Percentiles rank a stretch among this genome's conserved stretches.
phyloP scores from a whole-genome alignment of 306 rosid species.

The Vigna reflexopilosa region DNA sequence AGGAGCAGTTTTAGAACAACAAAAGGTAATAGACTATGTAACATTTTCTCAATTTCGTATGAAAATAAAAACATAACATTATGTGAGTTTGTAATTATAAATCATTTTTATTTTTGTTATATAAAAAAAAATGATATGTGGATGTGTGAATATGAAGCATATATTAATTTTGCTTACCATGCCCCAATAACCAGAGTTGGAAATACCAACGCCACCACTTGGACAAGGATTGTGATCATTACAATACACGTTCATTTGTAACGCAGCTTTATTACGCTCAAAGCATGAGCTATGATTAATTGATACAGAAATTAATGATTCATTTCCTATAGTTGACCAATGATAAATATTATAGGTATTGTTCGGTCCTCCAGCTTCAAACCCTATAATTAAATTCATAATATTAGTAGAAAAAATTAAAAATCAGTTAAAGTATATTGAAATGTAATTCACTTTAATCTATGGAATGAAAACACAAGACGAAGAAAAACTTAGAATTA shows the following conservation, averaged over 20 bases:
- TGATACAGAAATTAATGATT: constrained; percentile 58
- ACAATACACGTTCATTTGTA: constrained; percentile 74
- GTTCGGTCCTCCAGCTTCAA: constrained; percentile 65
- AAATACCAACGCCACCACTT: constrained; percentile 71
- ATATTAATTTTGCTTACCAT: constrained; percentile 19
- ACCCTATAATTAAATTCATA: background rate
- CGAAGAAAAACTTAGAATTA: background rate
- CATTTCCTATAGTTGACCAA: constrained; percentile 74
- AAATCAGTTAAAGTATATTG: background rate
- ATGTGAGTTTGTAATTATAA: too few species aligned
- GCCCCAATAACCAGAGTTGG: constrained; percentile 68
- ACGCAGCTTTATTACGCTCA: constrained; percentile 77
- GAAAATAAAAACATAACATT: background rate
- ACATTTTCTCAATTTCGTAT: background rate
- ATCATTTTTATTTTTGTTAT: background rate
- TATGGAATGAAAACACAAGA: background rate
- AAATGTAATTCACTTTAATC: background rate
- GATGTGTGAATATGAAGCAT: background rate
- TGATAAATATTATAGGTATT: constrained; percentile 77
- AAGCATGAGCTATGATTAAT: constrained; percentile 75
- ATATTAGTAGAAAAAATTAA: background rate
- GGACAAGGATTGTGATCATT: constrained; percentile 62
- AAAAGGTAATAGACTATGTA: background rate
- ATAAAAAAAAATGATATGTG: background rate
- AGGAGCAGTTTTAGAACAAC: background rate